A percentile compares a stretch with the other conserved stretches of the same genome.
These are phyloP conservation scores for Paraglomus occultum DNA, from an alignment of 192 early-diverging fungal species.

Conservation along the genomic window DNA sequence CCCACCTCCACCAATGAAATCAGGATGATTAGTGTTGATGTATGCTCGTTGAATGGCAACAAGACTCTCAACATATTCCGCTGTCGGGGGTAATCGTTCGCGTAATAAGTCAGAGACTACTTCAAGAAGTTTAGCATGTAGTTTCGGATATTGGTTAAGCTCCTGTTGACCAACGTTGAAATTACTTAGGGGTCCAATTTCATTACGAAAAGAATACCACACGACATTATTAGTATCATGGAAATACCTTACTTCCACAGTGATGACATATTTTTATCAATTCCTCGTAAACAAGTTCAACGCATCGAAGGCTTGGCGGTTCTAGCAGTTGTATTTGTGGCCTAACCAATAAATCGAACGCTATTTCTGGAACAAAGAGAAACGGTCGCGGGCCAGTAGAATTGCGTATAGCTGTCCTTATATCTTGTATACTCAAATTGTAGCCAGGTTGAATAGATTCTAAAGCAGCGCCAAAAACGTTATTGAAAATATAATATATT, in stretches of 20 bases:
- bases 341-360: constrained; percentile 80
- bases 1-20: constrained; percentile 76
- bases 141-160: constrained; percentile 70
- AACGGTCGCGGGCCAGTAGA: constrained; percentile 76
- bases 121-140: constrained; percentile 71
- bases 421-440: constrained; percentile 68
- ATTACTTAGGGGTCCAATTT: background rate
- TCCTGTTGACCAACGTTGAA: constrained; percentile 41
- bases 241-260: constrained; percentile 63
- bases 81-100: constrained; percentile 70
- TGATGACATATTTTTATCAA: constrained; percentile 76
- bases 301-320: constrained; percentile 73
- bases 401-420: constrained; percentile 81
- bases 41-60: constrained; percentile 80
- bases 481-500: constrained; percentile 82
- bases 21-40: constrained; percentile 85
- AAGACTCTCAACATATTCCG: constrained; percentile 74
- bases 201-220: background rate
- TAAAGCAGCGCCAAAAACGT: constrained; percentile 71
- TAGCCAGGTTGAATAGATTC: constrained; percentile 71
- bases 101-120: constrained; percentile 76
- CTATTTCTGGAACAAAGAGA: constrained; percentile 82
- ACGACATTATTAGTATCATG: background rate
- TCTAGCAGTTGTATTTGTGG: constrained; percentile 77
- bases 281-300: constrained; percentile 82